Evolutionary conservation across 352 stramenopile species (phyloP), one percentile per base, ranked within the genome.

Genomic region (Phytopythium montanum): DNA sequence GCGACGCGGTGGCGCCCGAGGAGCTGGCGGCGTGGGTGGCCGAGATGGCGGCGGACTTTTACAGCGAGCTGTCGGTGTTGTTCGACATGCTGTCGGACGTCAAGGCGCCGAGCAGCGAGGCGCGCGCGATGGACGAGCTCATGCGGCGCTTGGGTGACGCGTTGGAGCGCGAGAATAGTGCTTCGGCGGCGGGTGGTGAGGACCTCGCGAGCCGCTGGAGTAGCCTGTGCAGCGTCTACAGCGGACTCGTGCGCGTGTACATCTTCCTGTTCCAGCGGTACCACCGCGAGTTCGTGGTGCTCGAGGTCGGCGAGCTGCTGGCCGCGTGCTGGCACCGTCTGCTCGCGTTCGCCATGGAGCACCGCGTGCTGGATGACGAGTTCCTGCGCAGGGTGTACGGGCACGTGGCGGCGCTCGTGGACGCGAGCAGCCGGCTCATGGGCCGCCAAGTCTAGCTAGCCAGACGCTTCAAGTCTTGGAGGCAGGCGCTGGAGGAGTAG

Each of bases 31-130:
- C 64, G 19, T 67, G 85, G 28, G 71, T 72, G 2, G 71, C 79
- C 13, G 77, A 88, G 48, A 88, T 88, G 77, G 74, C 71, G 1
- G 71, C 72, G 6, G 80, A 90, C 51, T 84, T 90, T 23, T 85
- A 70, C 61, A 85, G 78, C 58, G 79, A 89, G 58, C 60, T 72
- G 16, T 81, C 68, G 19, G 84, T 81, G 59, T 69, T 90, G 59
- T 84, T 85, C 65, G 71, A 88, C 61, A 85, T 88, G 76, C 67
- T 84, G 31, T 90, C 78, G 48, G 80, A 88, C 25, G 71, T 87
- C 50, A 80, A 82, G 61, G 65, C 54, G 6, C 66, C 61, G 26
- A 85, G 49, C 4, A 66, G 70, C n/a, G 77, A 87, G 39, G 60
- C 61, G 25, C 62, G 54, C 55, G 75, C 75, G 13, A 76, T 88